Evolutionary conservation across 2,329 filamentous ascomycete genomes (phyloP), one percentile per base, ranked within the genome.

Genomic region (Scopulariopsis brevicaulis): DNA sequence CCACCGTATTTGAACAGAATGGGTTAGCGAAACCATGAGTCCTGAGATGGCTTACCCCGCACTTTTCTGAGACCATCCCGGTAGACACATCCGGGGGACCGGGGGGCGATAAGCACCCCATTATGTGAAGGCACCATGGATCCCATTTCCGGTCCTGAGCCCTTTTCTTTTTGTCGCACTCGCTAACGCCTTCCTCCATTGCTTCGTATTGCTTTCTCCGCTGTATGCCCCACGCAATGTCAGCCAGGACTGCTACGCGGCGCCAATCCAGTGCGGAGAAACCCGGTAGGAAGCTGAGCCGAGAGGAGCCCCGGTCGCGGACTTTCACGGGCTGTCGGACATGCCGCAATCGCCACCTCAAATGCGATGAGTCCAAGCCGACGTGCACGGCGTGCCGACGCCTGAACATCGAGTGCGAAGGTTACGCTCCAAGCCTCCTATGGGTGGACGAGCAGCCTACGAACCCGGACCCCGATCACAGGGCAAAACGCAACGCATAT

Each of bases 321-420:
- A 70, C 67, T 1, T 70, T 70, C 48, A 70, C 69, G 4, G 68
- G 69, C 25, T 70, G 69, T 32, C 65, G 66, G 15, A 70, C 67
- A 14, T 70, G 69, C 60, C 64, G 69, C 20, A 68, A 63, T 56
- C 70, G 74, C 20, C 74, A 76, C 62, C 65, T 71, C 40, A 77
- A 76, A 64, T 77, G 74, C 60, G 74, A 77, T 58, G 72, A 76
- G 60, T 64, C 66, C 5, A 69, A 67, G 7, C 74, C 74, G 2
- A 63, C 63, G 32, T 77, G 74, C 61, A 63, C 64, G 2, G 69
- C 68, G 46, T 77, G 74, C 59, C 60, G 60, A 25, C 64, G 68
- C 15, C 63, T 70, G 18, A 68, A 69, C 1, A 58, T 75, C 1
- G 25, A 54, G 0, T 77, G 74, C 56, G 69, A 67, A 25, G 73